Evolutionary conservation across 352 stramenopile genomes (phyloP).

Genomic region (Achlya hypogyna): DNA sequence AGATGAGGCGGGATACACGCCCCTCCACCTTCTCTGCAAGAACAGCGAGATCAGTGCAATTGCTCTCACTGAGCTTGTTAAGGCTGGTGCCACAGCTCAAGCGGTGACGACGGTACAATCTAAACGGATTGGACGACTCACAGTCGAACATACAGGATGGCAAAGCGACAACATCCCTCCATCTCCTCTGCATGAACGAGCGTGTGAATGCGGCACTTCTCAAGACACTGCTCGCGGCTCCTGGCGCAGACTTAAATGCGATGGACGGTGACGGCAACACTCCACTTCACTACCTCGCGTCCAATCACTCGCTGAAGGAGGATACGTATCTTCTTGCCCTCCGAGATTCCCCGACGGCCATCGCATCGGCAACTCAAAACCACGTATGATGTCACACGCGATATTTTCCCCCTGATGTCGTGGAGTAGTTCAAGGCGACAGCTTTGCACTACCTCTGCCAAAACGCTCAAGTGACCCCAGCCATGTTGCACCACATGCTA

Average conservation of each 20-base stretch:
- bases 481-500: conserved; percentile 39
- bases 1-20: conserved; percentile 66
- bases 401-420: background rate
- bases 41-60: conserved; percentile 34
- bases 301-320: conserved; percentile 37
- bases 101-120: conserved; percentile 29
- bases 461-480: conserved; percentile 36
- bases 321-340: conserved; percentile 30
- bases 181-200: conserved; percentile 57
- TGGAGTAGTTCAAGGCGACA: conserved; percentile 54
- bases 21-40: conserved; percentile 66
- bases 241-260: conserved; percentile 27
- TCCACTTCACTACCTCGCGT: conserved; percentile 48
- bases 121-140: background rate
- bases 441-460: conserved; percentile 68
- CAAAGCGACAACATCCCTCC: conserved; percentile 25
- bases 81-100: conserved; percentile 32
- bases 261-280: conserved; percentile 59
- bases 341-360: background rate
- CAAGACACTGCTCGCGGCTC: conserved; percentile 8
- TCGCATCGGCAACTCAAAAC: conserved; percentile 45
- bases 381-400: conserved; percentile 40
- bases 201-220: conserved; percentile 32
- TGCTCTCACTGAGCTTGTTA: conserved; percentile 29
- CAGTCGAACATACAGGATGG: conserved; percentile 18